Percentiles rank a stretch among this genome's conserved stretches.
Conservation (phyloP, 1,284 basidiomycete genomes). For the Ganoderma multipileum region DNA sequence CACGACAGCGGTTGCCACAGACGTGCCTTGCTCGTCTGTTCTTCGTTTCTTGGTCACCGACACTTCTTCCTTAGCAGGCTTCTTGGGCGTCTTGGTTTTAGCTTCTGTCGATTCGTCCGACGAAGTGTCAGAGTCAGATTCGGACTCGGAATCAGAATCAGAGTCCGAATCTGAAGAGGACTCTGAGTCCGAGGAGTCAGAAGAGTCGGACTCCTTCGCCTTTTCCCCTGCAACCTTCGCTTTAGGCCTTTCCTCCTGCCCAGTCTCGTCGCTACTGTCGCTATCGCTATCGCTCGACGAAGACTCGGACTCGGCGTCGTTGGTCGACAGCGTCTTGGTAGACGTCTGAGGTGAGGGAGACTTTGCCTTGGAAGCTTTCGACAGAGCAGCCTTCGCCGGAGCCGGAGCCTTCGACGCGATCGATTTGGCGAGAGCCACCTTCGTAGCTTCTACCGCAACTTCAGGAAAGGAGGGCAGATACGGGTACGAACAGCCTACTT, state of each 20-base stretch:
- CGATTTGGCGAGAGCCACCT: neutral
- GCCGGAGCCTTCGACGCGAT: neutral
- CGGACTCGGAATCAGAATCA: constrained; percentile 33
- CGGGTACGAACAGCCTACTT: constrained; percentile 2
- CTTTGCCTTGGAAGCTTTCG: constrained; percentile 18
- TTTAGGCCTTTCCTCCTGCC: constrained; percentile 12
- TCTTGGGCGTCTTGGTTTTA: constrained; percentile 10
- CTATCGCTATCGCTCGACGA: constrained; percentile 11
- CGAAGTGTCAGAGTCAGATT: constrained; percentile 21
- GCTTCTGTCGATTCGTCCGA: constrained; percentile 27
- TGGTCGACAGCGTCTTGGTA: constrained; percentile 37
- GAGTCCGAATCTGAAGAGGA: constrained; percentile 34
- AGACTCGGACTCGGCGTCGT: constrained; percentile 24
- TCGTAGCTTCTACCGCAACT: neutral
- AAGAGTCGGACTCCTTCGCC: constrained; percentile 27
- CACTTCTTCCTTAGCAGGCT: constrained; percentile 25
- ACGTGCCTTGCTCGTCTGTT: constrained; percentile 54
- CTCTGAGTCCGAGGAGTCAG: constrained; percentile 23
- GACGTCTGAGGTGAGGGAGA: constrained; percentile 27
- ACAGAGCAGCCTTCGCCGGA: neutral
- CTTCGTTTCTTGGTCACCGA: constrained; percentile 66
- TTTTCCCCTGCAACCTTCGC: constrained; percentile 23
- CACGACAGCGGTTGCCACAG: constrained; percentile 51
- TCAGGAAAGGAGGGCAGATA: neutral
- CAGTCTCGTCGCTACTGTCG: constrained; percentile 12